Evolutionary conservation across 768 basidiomycete genomes (phyloP).

Genomic region (Lactifluus volemus): DNA sequence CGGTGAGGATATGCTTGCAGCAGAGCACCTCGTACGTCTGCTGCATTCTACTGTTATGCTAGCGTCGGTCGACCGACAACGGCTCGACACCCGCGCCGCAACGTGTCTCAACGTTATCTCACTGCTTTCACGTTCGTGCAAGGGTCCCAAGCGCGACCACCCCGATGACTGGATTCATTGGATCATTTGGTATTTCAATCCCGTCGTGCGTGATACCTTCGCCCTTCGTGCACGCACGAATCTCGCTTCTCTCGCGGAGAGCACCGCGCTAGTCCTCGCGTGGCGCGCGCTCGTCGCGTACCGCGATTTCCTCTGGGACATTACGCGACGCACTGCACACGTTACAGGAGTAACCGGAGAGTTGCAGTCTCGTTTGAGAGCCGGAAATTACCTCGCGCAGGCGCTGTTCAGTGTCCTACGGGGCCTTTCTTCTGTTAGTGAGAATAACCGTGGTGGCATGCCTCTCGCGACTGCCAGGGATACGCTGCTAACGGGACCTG

Average conservation of each 20-base stretch:
- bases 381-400: background rate
- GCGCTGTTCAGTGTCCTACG: background rate
- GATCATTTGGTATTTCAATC: constrained; percentile 1
- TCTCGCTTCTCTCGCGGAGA: background rate
- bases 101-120: background rate
- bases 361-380: background rate
- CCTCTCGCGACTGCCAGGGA: background rate
- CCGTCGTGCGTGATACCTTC: constrained; percentile 1
- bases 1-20: constrained; percentile 5
- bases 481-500: background rate
- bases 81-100: background rate
- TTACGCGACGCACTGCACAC: background rate
- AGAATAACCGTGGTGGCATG: background rate
- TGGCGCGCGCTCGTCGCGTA: constrained; percentile 7
- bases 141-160: background rate
- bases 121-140: constrained; percentile 2
- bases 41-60: background rate
- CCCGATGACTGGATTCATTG: background rate
- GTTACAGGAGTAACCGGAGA: accelerated
- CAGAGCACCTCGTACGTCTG: background rate
- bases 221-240: background rate
- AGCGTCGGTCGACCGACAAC: background rate
- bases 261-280: constrained; percentile 1
- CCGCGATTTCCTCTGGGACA: constrained; percentile 1
- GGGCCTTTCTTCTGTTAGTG: background rate